Base-by-base conservation (phyloP, 2,329 filamentous ascomycete genomes). In the Penicillium thymicola region DNA sequence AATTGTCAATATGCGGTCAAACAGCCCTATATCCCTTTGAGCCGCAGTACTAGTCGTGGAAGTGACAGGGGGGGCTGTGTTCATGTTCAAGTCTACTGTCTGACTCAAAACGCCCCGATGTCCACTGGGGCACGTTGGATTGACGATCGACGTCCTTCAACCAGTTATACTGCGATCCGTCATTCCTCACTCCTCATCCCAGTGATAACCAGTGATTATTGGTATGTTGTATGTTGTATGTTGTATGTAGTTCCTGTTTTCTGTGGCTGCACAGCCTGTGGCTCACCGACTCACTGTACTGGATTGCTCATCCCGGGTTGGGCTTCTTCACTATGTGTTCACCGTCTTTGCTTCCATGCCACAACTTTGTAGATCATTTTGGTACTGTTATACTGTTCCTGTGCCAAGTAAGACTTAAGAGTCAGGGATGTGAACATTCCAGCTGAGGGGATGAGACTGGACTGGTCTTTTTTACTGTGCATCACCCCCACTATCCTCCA, bases 231-330 rank as follows among this genome's bases (percentile, higher is more conserved):
- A 21, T 21, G 21, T 21, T 21, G 4, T n/a, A 34, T 46, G 21
- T 21, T 21, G 21, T 21, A 21, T 34, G 11, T 8, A 28, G 2
- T 6, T 3, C 13, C 18, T 16, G 10, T 34, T 23, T 34, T 23
- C 16, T 27, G 41, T n/a, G 30, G 40, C 44, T 46, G 25, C 30
- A 28, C 49, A 52, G 49, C 40, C 49, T 28, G 28, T 52, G 40
- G 49, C 40, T 52, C 49, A 52, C 49, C 40, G 48, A 51, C 48
- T 42, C 28, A 3, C 37, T 41, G 32, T 41, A 37, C 30, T 18
- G 32, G 10, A 36, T 27, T 30, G 1, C 38, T 38, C 9, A 16
- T 32, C 14, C 11, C 5, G 5, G 28, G 49, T 6, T 32, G 28
- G 16, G 21, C 14, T 13, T 43, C 40, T 52, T 45, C 40, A 44